Evolutionary conservation across 1,284 basidiomycete genomes (phyloP), one percentile per base, ranked within the genome.

Genomic region (Ganoderma lucidum): DNA sequence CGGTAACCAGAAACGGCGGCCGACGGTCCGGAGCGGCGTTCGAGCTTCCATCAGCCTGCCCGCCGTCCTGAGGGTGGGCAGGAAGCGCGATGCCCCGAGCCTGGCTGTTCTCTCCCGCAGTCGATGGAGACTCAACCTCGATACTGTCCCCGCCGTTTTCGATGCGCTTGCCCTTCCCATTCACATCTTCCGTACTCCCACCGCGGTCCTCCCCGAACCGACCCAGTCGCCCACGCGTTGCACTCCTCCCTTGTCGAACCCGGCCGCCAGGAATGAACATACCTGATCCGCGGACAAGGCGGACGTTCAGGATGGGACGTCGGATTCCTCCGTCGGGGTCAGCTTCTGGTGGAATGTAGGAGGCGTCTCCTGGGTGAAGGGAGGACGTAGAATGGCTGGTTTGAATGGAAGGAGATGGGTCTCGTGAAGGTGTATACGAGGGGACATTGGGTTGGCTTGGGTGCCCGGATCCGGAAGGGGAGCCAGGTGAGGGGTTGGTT

Each of bases 361-460:
- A 80, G 9, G 79, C 77, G 65, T 79, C 78, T 35, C 77, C 77
- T 28, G 77, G 77, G 37, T 78, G 79, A 3, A 79, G 74, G 12
- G 78, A 78, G 23, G 77, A 76, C 3, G 77, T 77, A 41, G 79
- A 79, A 44, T 73, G 76, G 70, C 79, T 80, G 5, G 78, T 79
- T 44, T 77, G 75, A 28, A 79, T 72, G 17, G 78, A 79, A 15
- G 78, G 78, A 4, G 77, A 78, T 0, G 72, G 74, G 39, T 78
- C 76, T 10, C 77, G 75, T 17, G 75, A 73, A 17, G 71, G 74
- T 3, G 76, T 75, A 58, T 76, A 75, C 4, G 74, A 75, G 1
- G 72, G 73, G 23, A 70, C 45, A 30, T 73, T 74, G 39, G 45
- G 35, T 3, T 37, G 53, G 8, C 67, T 63, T 1, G 63, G 58